Evolutionary conservation across 169 alveolate species (phyloP), one percentile per base, ranked within the genome.

Genomic region (Eimeria maxima): DNA sequence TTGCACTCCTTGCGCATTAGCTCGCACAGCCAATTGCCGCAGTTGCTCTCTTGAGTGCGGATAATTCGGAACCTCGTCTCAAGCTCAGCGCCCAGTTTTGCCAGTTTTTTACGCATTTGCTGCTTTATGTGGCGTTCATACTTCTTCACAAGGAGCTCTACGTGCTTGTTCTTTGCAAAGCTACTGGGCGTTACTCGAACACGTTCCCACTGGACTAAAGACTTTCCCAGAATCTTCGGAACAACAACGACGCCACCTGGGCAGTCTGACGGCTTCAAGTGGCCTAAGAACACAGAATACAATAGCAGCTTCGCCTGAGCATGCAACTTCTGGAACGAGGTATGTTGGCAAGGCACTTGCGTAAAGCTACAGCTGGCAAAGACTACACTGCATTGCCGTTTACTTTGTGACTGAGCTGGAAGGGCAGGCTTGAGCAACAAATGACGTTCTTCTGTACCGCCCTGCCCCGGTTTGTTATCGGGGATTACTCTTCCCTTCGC

Each of bases 11-110:
- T 87, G 89, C 98, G 97, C 95, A 98, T 94, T 24, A 98, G 95
- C 95, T 98, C 99, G 45, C 98, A 98, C 81, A 97, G 96, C 97
- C 98, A 97, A 95, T 98, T 98, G 24, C 98, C 97, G 29, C 97
- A 87, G 78, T 98, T 98, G 18, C 99, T 97, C 94, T 98, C 99
- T 80, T 96, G 94, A 22, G 97, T 95, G 69, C 99, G 96, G 18
- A 98, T 96, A 29, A 83, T 95, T 38, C 96, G 65, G 78, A 98
- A 98, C 71, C 99, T 95, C 24, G 98, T 97, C 42, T 98, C 99
- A 24, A 98, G 95, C 74, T 90, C 97, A 53, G 96, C 98, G 50
- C 97, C 97, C 24, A 97, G 81, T 29, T 93, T 97, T 22, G 98
- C 99, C 47, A 97, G 96, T 50, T 97, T 86, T 92, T 95, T 95